Evolutionary conservation across 768 basidiomycete species (phyloP), one percentile per base, ranked within the genome.

Genomic region (Tephrocybe sp.): DNA sequence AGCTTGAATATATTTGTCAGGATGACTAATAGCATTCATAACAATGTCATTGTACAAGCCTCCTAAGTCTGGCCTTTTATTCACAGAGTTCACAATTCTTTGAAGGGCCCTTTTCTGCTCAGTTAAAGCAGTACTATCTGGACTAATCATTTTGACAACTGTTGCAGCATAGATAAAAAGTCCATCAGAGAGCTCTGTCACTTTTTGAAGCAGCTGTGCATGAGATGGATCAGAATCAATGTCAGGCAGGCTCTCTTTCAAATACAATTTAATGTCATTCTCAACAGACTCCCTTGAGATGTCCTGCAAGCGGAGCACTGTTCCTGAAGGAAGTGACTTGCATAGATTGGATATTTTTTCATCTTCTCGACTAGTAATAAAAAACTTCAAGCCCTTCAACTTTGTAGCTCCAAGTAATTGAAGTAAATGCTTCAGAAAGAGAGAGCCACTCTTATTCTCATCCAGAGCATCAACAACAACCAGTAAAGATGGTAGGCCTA

Each of bases 41-140:
- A 48, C 39, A 41, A 48, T 48, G 6, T 41, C 8, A 18, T 12
- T 18, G 7, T 48, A 48, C 21, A 48, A 16, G 21, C 25, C n/a
- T 7, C 25, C 39, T 15, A 48, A 15, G 7, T 34, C 19, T n/a
- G 16, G 32, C 5, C 9, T 34, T 5, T 34, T 15, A 11, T n/a
- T 25, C 5, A 9, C 15, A 24, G 30, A 25, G 25, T 22, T 44
- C 28, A 7, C 3, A 8, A 32, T 21, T 19, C 24, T 15, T 38
- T 22, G 7, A 5, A 34, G 32, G 13, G 15, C 32, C 32, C 16
- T 15, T 34, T 12, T 15, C 25, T 39, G 38, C 22, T 39, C 38
- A 39, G 5, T 24, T 39, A 12, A 5, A 39, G 38, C 38, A 39
- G 38, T 11, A 39, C 25, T 12, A 39, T 25, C n/a, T 39, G 38